phyloP scores from a whole-genome alignment of 192 early-diverging fungal genomes.

The Linnemannia zychae region DNA sequence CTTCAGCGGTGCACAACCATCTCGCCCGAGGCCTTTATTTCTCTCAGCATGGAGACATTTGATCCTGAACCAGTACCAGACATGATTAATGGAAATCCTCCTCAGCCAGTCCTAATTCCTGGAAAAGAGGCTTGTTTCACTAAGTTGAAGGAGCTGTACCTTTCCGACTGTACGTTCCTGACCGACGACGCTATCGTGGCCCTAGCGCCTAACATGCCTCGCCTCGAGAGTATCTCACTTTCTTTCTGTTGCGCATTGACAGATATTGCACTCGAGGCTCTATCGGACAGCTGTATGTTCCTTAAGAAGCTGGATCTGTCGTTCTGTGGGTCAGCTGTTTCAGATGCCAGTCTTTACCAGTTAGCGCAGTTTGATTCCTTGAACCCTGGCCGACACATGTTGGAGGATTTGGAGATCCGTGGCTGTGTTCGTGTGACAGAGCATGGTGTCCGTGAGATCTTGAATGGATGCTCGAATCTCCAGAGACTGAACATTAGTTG shows the following conservation, averaged over 20 bases:
- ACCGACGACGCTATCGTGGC: slow-evolving; percentile 72
- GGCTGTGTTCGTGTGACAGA: slow-evolving; percentile 66
- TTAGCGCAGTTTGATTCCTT: slow-evolving; percentile 56
- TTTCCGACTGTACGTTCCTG: slow-evolving; percentile 84
- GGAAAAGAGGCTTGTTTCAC: slow-evolving; percentile 41
- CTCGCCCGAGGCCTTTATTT: slow-evolving; percentile 70
- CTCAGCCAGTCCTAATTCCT: neutral
- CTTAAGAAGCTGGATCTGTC: slow-evolving; percentile 72
- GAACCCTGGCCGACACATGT: slow-evolving; percentile 31
- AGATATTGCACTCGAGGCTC: slow-evolving; percentile 61
- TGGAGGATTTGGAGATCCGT: slow-evolving; percentile 69
- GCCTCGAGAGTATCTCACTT: slow-evolving; percentile 67
- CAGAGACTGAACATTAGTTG: slow-evolving; percentile 55
- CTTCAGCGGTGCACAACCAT: slow-evolving; percentile 85
- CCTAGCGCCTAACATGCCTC: slow-evolving; percentile 68
- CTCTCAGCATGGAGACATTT: slow-evolving; percentile 14
- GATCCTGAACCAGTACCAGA: neutral
- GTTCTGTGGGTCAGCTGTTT: slow-evolving; percentile 82
- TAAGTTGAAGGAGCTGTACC: slow-evolving; percentile 65
- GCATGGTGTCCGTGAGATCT: slow-evolving; percentile 42
- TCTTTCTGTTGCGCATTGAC: slow-evolving; percentile 86
- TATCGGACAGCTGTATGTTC: slow-evolving; percentile 56
- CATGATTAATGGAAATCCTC: neutral
- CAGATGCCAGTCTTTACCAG: slow-evolving; percentile 66
- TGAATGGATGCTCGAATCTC: slow-evolving; percentile 41